Evolutionary conservation across 2,329 filamentous ascomycete genomes (phyloP).

Genomic region (Gaeumannomyces tritici): DNA sequence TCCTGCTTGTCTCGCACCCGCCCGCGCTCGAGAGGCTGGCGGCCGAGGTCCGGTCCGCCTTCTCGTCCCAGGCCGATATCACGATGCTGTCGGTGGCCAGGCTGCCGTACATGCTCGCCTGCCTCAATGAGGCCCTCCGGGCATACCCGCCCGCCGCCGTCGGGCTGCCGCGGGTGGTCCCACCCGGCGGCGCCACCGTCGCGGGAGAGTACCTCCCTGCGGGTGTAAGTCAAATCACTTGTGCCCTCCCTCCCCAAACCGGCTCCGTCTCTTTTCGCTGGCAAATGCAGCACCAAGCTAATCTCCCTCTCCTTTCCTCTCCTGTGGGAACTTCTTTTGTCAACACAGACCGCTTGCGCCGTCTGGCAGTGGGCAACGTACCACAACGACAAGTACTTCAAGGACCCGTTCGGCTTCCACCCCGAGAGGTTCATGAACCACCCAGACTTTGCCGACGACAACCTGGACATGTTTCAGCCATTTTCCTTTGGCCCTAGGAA

Average conservation of each 20-base stretch:
- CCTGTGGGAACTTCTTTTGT: too few species aligned
- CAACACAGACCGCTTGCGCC: constrained; percentile 27
- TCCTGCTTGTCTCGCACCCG: constrained; percentile 18
- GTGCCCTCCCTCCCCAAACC: constrained; percentile 1
- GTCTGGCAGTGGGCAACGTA: constrained; percentile 33
- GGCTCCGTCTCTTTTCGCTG: background rate
- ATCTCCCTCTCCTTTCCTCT: background rate
- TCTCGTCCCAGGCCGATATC: constrained; percentile 25
- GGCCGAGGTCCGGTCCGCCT: constrained; percentile 24
- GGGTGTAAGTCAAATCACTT: constrained; percentile 1
- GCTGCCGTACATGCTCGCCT: constrained; percentile 24
- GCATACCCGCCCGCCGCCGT: constrained; percentile 20
- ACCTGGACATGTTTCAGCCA: constrained; percentile 4
- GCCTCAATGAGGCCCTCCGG: constrained; percentile 26
- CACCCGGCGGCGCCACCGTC: background rate
- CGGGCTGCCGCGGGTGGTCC: constrained; percentile 3
- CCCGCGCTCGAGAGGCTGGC: constrained; percentile 18
- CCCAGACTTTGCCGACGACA: constrained; percentile 18
- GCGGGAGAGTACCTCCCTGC: constrained; percentile 1
- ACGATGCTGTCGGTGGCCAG: constrained; percentile 16
- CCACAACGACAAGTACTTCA: constrained; percentile 3
- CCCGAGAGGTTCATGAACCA: constrained; percentile 7
- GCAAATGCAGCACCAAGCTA: background rate
- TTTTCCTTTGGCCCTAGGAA: constrained; percentile 7
- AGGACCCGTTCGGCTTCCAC: constrained; percentile 4